phyloP scores from a whole-genome alignment of 768 basidiomycete species.

The Pulveroboletus sp. region DNA sequence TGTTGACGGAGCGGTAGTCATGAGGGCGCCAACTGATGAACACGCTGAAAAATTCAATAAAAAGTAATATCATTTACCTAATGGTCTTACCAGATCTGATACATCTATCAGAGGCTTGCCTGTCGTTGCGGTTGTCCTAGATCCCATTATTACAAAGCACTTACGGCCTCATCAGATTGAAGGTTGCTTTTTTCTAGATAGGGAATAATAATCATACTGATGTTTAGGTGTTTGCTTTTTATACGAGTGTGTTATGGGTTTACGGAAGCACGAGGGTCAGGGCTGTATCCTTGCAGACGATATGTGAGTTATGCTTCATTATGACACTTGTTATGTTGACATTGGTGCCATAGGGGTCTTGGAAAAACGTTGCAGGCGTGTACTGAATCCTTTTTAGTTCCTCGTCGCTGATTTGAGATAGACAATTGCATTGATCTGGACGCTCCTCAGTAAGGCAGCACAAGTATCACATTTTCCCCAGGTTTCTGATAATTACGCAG shows the following conservation, averaged over 20 bases:
- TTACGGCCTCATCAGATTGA: conserved; percentile 90
- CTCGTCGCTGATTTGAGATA: conserved; percentile 12
- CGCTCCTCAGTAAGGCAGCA: conserved; percentile 71
- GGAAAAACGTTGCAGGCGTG: conserved; percentile 90
- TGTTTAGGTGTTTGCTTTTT: conserved; percentile 75
- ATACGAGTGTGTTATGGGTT: conserved; percentile 95
- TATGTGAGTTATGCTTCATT: conserved; percentile 51
- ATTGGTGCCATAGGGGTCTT: conserved; percentile 64
- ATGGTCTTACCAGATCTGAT: conserved; percentile 3
- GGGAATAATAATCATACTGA: neutral
- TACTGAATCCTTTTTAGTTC: neutral
- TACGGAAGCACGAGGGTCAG: conserved; percentile 85
- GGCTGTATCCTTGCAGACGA: conserved; percentile 98
- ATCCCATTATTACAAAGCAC: conserved; percentile 73
- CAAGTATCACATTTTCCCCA: conserved; percentile 5
- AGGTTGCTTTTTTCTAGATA: conserved; percentile 41
- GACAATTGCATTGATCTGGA: conserved; percentile 93
- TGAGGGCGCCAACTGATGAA: conserved; percentile 72
- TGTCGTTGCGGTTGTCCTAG: conserved; percentile 82
- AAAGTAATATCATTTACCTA: conserved; percentile 42
- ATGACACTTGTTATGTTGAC: conserved; percentile 2
- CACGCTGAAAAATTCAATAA: conserved; percentile 69
- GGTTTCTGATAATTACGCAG: conserved; percentile 36
- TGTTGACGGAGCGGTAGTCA: conserved; percentile 75
- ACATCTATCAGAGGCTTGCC: conserved; percentile 48